These are phyloP conservation scores for Cichorium intybus DNA, from an alignment of 140 eudicot genomes.

Conservation along the genomic window DNA sequence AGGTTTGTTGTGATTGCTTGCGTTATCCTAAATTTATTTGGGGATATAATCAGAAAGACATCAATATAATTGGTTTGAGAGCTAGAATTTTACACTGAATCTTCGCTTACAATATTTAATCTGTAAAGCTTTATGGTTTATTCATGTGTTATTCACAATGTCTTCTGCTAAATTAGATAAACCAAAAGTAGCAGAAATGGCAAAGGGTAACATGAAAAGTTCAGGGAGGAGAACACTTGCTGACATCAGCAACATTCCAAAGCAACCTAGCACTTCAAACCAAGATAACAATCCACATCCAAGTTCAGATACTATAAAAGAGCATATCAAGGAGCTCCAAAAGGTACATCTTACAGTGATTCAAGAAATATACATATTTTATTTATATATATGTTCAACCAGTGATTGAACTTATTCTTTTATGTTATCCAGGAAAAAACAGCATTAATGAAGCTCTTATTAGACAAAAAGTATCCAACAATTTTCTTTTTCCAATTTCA, in stretches of 20 bases:
- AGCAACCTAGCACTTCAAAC: slow-evolving; percentile 14
- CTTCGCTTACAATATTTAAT: slow-evolving; percentile 10
- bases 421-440: slow-evolving; percentile 34
- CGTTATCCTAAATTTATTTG: slow-evolving; percentile 6
- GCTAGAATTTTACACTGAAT: neutral
- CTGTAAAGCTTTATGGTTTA: slow-evolving; percentile 1
- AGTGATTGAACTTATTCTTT: neutral
- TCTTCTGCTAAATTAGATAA: slow-evolving; percentile 24
- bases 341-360: slow-evolving; percentile 34
- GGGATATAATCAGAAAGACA: slow-evolving; percentile 3
- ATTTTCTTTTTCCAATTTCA: neutral
- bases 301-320: slow-evolving; percentile 25
- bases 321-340: slow-evolving; percentile 42
- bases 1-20: slow-evolving; percentile 5
- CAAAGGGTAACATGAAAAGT: slow-evolving; percentile 25
- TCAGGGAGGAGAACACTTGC: slow-evolving; percentile 42
- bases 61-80: neutral
- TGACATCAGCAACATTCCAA: slow-evolving; percentile 52
- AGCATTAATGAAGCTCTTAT: slow-evolving; percentile 41
- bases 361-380: neutral
- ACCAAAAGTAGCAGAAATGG: slow-evolving; percentile 21
- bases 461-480: slow-evolving; percentile 56
- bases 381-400: neutral
- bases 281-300: slow-evolving; percentile 31
- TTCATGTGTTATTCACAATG: neutral